Evolutionary conservation across 371 early-diverging fungal genomes (phyloP).

Genomic region (Apophysomyces trapeziformis): DNA sequence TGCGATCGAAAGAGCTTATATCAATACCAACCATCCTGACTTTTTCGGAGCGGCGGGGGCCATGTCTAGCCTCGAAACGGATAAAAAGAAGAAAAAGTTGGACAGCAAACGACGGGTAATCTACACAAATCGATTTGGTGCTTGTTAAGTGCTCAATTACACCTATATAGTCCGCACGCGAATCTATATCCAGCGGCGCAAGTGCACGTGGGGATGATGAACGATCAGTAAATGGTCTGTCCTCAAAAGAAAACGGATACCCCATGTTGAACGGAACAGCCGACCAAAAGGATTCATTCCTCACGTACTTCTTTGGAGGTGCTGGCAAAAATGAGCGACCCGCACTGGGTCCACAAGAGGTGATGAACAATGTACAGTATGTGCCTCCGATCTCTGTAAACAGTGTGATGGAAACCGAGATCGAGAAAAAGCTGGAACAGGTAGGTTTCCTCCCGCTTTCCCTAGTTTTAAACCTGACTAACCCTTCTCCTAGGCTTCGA

Average conservation of each 20-base stretch:
- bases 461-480: constrained; percentile 10
- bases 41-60: constrained; percentile 84
- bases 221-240: neutral
- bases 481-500: constrained; percentile 5
- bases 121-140: neutral
- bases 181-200: constrained; percentile 4
- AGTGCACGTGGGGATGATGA: constrained; percentile 2
- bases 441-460: neutral
- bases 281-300: constrained; percentile 58
- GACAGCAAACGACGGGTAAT: constrained; percentile 14
- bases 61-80: constrained; percentile 59
- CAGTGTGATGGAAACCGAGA: constrained; percentile 50
- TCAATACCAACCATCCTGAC: constrained; percentile 94
- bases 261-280: constrained; percentile 5
- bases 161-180: constrained; percentile 1
- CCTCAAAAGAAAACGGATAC: constrained; percentile 3
- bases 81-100: constrained; percentile 11
- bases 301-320: constrained; percentile 83
- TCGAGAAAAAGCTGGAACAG: constrained; percentile 43
- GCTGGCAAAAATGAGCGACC: constrained; percentile 50
- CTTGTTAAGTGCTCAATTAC: neutral
- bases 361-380: constrained; percentile 34
- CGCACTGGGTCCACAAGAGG: constrained; percentile 33
- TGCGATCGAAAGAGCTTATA: constrained; percentile 86
- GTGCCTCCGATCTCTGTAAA: constrained; percentile 31